Percentiles rank a stretch among this genome's conserved stretches.
phyloP scores from a whole-genome alignment of 2,329 filamentous ascomycete genomes.

The Metarhizium anisopliae region DNA sequence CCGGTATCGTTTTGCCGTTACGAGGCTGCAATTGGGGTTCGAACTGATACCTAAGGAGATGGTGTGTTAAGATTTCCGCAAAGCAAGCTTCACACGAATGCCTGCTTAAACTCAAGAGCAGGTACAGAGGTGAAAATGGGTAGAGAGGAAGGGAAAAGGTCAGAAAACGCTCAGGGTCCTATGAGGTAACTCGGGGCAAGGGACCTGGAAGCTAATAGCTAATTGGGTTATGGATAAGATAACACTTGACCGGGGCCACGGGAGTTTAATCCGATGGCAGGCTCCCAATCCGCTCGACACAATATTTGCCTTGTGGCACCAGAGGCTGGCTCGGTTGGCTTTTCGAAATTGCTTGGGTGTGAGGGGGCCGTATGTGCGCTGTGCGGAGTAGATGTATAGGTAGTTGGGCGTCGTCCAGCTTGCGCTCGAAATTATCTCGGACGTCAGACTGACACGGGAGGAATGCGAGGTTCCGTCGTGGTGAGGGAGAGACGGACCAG shows the following conservation, averaged over 20 bases:
- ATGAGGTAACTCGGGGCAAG: background rate
- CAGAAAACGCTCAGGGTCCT: background rate
- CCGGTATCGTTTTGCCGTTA: background rate
- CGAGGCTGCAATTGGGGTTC: background rate
- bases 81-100: background rate
- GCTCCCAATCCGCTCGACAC: background rate
- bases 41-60: background rate
- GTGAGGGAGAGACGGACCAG: background rate
- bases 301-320: background rate
- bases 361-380: background rate
- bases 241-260: background rate
- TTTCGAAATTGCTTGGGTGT: background rate
- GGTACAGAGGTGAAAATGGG: background rate
- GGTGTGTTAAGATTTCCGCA: background rate
- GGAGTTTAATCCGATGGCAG: background rate
- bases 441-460: background rate
- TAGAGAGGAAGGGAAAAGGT: background rate
- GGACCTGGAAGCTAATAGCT: background rate
- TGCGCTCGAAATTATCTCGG: background rate
- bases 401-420: background rate
- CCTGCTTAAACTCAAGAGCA: background rate
- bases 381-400: background rate
- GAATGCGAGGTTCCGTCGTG: background rate
- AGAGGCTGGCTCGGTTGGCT: background rate
- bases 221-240: constrained; percentile 1